Percentiles rank a stretch among this genome's conserved stretches.
phyloP scores from a whole-genome alignment of 768 basidiomycete species.

The Suillus luteus region DNA sequence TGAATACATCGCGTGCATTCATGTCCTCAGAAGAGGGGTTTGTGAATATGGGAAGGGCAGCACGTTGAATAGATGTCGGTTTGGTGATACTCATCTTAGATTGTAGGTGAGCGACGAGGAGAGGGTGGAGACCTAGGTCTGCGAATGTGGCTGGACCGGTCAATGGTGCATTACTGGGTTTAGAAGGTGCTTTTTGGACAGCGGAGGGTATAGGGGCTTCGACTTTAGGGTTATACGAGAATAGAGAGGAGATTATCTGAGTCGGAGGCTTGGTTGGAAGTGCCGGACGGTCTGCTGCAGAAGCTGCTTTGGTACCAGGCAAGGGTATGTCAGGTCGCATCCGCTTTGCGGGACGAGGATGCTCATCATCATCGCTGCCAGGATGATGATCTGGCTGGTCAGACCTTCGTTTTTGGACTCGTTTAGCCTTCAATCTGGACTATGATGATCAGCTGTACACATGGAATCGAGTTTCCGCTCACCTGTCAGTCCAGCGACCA shows the following conservation, averaged over 20 bases:
- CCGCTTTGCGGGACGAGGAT: constrained; percentile 49
- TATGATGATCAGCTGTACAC: constrained; percentile 1
- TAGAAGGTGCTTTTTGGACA: constrained; percentile 29
- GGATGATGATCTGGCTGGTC: constrained; percentile 17
- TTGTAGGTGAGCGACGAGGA: constrained; percentile 75
- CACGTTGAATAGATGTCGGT: constrained; percentile 90
- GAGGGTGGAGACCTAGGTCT: constrained; percentile 81
- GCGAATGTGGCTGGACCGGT: constrained; percentile 73
- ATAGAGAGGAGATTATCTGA: constrained; percentile 86
- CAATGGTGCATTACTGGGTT: constrained; percentile 85
- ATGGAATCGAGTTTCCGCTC: constrained; percentile 23
- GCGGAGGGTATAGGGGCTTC: constrained; percentile 40
- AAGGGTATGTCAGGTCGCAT: constrained; percentile 34
- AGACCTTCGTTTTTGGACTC: constrained; percentile 58
- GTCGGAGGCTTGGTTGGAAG: constrained; percentile 36
- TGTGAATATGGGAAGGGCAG: constrained; percentile 66
- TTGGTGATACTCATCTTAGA: constrained; percentile 80
- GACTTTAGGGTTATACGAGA: constrained; percentile 79
- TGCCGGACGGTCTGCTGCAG: constrained; percentile 21
- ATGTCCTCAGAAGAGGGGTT: constrained; percentile 38
- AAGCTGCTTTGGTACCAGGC: constrained; percentile 15
- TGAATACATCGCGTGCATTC: constrained; percentile 74
- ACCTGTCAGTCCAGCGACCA: constrained; percentile 82
- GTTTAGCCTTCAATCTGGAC: constrained; percentile 72
- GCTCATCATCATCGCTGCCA: constrained; percentile 26